Evolutionary conservation across 139 green algal genomes (phyloP).

Genomic region (Spirogloea muscicola): DNA sequence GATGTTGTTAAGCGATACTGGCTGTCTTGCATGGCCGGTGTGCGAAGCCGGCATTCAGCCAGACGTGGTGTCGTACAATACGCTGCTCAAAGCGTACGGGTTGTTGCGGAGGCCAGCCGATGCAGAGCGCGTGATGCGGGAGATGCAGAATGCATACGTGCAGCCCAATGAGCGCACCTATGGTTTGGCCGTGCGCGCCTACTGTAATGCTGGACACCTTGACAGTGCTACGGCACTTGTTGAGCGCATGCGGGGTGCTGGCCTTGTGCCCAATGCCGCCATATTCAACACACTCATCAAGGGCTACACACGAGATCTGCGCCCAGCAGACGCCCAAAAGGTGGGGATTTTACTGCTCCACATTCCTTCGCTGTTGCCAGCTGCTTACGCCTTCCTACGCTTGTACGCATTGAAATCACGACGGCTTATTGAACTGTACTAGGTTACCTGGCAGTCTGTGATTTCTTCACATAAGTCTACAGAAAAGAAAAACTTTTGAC

Average conservation of each 20-base stretch:
- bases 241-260: neutral
- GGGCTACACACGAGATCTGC: neutral
- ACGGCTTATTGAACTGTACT: too few species aligned
- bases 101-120: neutral
- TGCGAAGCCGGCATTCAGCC: constrained; percentile 12
- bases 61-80: constrained; percentile 39
- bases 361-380: too few species aligned
- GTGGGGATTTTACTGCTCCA: neutral
- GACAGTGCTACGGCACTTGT: neutral
- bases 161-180: constrained; percentile 14
- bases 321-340: neutral
- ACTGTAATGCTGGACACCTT: constrained; percentile 11
- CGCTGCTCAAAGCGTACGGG: constrained; percentile 29
- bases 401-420: too few species aligned
- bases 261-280: constrained; percentile 5
- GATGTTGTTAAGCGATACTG: too few species aligned
- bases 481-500: too few species aligned
- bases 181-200: constrained; percentile 8
- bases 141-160: constrained; percentile 16
- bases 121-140: constrained; percentile 14
- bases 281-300: constrained; percentile 40
- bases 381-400: too few species aligned
- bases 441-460: too few species aligned
- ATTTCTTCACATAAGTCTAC: too few species aligned
- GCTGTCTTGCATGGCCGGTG: too few species aligned